Base-by-base conservation (phyloP, 257 asterid genomes). In the Forsythia viridissima region DNA sequence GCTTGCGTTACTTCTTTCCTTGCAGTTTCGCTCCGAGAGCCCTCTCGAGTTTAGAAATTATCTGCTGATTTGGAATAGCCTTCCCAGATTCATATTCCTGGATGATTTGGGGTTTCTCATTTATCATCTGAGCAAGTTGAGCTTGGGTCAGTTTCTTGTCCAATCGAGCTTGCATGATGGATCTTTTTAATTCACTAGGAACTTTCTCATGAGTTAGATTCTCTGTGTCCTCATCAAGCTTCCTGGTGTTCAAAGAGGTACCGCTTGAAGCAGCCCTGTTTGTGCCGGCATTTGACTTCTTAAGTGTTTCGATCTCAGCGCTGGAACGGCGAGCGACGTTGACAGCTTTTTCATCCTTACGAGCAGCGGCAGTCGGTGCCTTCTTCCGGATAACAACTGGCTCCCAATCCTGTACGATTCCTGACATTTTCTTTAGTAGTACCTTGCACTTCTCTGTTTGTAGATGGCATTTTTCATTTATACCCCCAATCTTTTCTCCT, bases 301-400 rank as follows among this genome's bases (percentile, higher is more conserved):
- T 89, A 48, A 94, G 12, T 70, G 98, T 94, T 76, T 94, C 98
- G 89, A 94, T 91, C 82, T 94, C 98, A 8, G 97, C 98, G 73
- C 98, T 97, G 73, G 87, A 43, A 37, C 98, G 97, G 71, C 98
- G 97, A 77, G 98, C 98, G 74, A 96, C 97, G 90, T 94, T 94
- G 83, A 94, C 97, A 37, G 97, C 94, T 80, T 94, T 94, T 85
- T 94, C 97, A 72, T 94, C 98, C 85, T 92, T 94, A 5, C 97
- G 91, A 21, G 97, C 98, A 70, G 98, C 98, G 84, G 98, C 74
- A 48, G 59, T 48, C 0, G 59, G 59, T 3, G 59, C 59, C 59
- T 48, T 48, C 59, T 48, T 48, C 59, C 59, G 59, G 20, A 48
- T 48, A n/a, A 48, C 59, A 48, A 48, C 59, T 15, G 59, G 59